Base-by-base conservation (phyloP, 306 rosid genomes). In the Castanea mollissima region DNA sequence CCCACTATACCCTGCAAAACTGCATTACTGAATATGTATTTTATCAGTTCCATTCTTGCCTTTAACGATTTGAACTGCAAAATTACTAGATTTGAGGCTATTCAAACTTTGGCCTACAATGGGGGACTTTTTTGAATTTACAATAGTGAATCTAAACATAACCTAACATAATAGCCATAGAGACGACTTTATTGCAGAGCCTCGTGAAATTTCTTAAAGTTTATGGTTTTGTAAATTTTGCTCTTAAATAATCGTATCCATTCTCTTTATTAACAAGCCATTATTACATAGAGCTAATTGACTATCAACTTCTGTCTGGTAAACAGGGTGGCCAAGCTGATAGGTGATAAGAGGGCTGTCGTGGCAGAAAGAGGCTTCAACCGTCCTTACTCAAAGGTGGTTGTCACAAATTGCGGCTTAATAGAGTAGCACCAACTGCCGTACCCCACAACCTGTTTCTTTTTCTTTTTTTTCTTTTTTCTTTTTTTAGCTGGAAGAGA, bases 311-410 rank as follows among this genome's bases (percentile, higher is more conserved):
- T 68, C 0, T 68, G 69, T 41, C 21, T 70, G 29, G n/a, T 51
- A 34, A 60, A 75, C 85, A 93, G 98, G 91, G 97, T 90, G 82
- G 98, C 97, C 69, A 93, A 91, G 93, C 85, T 90, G 46, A 90
- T 93, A 54, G 98, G 98, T 29, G 98, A 94, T 79, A 93, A 91
- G 84, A 85, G 91, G 81, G 98, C 92, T 31, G 90, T 94, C 20
- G 96, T 89, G 60, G 96, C 96, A 64, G 95, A 94, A 87, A 88
- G 96, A 84, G 97, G 97, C 56, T 92, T 92, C 88, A 92, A 94
- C 85, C 93, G 92, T 32, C 96, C 97, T 78, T 90, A 90, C 60
- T 86, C 97, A 0, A 90, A 89, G 84, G 89, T 90, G 35, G 41
- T 88, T 1, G 84, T 92, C 73, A 92, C 89, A 74, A 92, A 89